Evolutionary conservation across 1,139 yeast genomes (phyloP).

Genomic region (Yamadazyma conglobata): DNA sequence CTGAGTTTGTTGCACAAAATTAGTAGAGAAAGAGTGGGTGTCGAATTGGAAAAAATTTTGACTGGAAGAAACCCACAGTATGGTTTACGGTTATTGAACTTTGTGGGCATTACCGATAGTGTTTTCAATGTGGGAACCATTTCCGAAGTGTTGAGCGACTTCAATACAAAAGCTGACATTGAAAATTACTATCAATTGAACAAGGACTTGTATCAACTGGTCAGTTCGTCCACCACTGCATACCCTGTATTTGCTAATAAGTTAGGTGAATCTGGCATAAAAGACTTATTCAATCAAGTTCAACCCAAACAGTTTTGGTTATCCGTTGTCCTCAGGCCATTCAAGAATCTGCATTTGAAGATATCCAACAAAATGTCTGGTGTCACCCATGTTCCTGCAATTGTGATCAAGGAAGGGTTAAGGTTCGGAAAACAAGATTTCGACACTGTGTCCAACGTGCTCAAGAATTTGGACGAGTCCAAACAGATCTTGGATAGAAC

Average conservation of each 20-base stretch:
- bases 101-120: slow-evolving; percentile 52
- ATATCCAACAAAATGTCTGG: slow-evolving; percentile 42
- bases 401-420: slow-evolving; percentile 65
- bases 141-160: slow-evolving; percentile 2
- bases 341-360: slow-evolving; percentile 34
- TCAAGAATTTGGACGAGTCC: slow-evolving; percentile 17
- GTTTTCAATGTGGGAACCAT: slow-evolving; percentile 48
- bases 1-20: slow-evolving; percentile 66
- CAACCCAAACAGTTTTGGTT: slow-evolving; percentile 42
- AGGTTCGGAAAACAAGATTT: slow-evolving; percentile 61
- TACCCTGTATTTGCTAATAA: slow-evolving; percentile 18
- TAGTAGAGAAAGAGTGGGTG: slow-evolving; percentile 87
- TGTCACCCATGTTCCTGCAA: slow-evolving; percentile 23
- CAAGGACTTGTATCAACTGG: slow-evolving; percentile 13
- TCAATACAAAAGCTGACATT: slow-evolving; percentile 4
- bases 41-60: slow-evolving; percentile 74
- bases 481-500: slow-evolving; percentile 10
- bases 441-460: slow-evolving; percentile 44
- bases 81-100: slow-evolving; percentile 59
- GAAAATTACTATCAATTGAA: slow-evolving; percentile 4
- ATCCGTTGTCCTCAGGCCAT: slow-evolving; percentile 47
- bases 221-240: slow-evolving; percentile 19
- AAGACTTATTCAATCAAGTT: slow-evolving; percentile 8
- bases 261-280: not conserved
- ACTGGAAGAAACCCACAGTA: slow-evolving; percentile 58